A percentile compares a stretch with the other conserved stretches of the same genome.
These are phyloP conservation scores for Metschnikowia drakensbergensis DNA, from an alignment of 805 yeast species.

Conservation along the genomic window DNA sequence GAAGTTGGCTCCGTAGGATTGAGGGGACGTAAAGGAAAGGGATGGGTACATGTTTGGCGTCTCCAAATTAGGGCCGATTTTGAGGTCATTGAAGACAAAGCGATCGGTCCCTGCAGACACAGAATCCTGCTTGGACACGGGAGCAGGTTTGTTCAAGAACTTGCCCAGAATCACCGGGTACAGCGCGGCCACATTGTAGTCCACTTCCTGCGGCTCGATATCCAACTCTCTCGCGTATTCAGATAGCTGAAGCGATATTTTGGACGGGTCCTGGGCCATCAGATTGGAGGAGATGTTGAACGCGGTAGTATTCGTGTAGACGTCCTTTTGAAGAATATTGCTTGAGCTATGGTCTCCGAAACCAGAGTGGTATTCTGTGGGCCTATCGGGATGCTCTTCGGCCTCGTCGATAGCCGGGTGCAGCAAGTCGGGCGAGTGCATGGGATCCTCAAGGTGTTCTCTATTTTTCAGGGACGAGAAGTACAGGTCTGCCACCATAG, in stretches of 20 bases:
- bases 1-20: neutral
- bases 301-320: constrained; percentile 15
- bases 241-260: constrained; percentile 13
- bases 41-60: constrained; percentile 6
- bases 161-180: constrained; percentile 10
- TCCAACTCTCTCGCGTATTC: constrained; percentile 17
- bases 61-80: neutral
- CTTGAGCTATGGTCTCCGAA: neutral
- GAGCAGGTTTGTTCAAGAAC: constrained; percentile 14
- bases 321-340: neutral
- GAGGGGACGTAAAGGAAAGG: constrained; percentile 23
- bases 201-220: constrained; percentile 13
- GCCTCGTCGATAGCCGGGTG: constrained; percentile 5
- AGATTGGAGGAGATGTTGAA: constrained; percentile 16
- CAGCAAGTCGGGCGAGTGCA: constrained; percentile 3
- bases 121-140: constrained; percentile 11
- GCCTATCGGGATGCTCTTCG: neutral
- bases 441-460: constrained; percentile 1
- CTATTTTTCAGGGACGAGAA: constrained; percentile 10
- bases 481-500: constrained; percentile 17
- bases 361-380: neutral
- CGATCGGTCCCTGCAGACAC: constrained; percentile 5
- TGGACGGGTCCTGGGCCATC: constrained; percentile 10
- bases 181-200: constrained; percentile 7
- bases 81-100: neutral